Conservation (phyloP, 2,329 filamentous ascomycete genomes). For the Cordyceps farinosa region DNA sequence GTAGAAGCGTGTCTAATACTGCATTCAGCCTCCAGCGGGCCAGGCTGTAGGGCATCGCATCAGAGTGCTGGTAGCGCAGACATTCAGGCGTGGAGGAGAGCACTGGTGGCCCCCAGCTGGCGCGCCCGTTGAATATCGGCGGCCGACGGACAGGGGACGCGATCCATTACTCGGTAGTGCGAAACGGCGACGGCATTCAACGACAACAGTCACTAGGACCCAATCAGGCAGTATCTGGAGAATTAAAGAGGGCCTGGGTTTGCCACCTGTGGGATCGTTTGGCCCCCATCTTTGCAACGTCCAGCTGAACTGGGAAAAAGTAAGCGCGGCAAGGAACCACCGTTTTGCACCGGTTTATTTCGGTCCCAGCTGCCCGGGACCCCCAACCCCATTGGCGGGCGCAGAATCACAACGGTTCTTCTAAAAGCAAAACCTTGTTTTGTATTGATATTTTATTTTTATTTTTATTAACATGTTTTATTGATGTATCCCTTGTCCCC, state of each 20-base stretch:
- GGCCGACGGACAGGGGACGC: not conserved
- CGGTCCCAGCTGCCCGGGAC: constrained; percentile 13
- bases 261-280: constrained; percentile 7
- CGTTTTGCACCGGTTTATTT: constrained; percentile 13
- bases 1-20: not conserved
- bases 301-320: constrained; percentile 15
- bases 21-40: not conserved
- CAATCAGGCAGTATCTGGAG: constrained; percentile 16
- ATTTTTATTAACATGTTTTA: not conserved
- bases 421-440: constrained; percentile 8
- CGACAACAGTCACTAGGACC: constrained; percentile 3
- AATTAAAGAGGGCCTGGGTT: constrained; percentile 4
- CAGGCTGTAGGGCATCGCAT: not conserved
- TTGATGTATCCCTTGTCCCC: not conserved
- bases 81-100: not conserved
- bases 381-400: not conserved
- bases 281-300: constrained; percentile 8
- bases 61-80: not conserved
- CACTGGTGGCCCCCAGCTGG: not conserved
- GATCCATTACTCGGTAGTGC: constrained; percentile 1
- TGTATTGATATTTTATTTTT: not conserved
- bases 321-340: constrained; percentile 16
- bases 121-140: constrained; percentile 17
- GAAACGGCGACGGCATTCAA: constrained; percentile 8
- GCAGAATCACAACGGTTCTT: constrained; percentile 10